A percentile compares a stretch with the other conserved stretches of the same genome.
Conservation (phyloP, 2,329 filamentous ascomycete species). For the Cercospora sp. region DNA sequence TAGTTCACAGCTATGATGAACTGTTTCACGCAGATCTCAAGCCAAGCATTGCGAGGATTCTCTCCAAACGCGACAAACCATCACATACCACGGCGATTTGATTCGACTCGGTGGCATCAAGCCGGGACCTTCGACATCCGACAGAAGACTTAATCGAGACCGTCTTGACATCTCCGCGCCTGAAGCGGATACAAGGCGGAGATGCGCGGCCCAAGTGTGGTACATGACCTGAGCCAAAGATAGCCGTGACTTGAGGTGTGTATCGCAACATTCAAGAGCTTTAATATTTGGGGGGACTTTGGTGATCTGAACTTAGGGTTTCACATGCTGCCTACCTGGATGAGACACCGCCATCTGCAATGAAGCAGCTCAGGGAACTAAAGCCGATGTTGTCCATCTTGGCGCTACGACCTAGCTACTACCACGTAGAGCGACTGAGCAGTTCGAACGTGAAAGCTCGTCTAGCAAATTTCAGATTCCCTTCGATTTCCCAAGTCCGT, state of each 20-base stretch:
- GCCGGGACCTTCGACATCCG: neutral
- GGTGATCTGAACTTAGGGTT: neutral
- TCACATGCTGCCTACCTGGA: neutral
- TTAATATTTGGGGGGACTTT: neutral
- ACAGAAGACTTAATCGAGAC: neutral
- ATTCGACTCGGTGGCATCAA: neutral
- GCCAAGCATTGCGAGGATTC: neutral
- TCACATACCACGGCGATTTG: neutral
- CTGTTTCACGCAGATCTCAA: neutral
- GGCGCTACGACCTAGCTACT: neutral
- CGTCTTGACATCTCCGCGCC: neutral
- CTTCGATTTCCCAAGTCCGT: slow-evolving; percentile 8
- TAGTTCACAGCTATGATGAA: neutral
- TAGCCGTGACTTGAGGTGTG: neutral
- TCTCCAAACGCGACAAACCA: neutral
- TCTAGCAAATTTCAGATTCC: neutral
- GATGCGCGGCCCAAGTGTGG: neutral
- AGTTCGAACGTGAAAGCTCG: neutral
- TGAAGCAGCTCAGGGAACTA: neutral
- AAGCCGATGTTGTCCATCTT: neutral
- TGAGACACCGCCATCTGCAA: neutral
- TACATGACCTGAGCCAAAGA: neutral
- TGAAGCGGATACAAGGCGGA: neutral
- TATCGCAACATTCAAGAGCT: neutral
- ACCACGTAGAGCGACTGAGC: neutral